These are phyloP conservation scores for Grifola frondosa DNA, from an alignment of 1,284 basidiomycete species.

Conservation along the genomic window DNA sequence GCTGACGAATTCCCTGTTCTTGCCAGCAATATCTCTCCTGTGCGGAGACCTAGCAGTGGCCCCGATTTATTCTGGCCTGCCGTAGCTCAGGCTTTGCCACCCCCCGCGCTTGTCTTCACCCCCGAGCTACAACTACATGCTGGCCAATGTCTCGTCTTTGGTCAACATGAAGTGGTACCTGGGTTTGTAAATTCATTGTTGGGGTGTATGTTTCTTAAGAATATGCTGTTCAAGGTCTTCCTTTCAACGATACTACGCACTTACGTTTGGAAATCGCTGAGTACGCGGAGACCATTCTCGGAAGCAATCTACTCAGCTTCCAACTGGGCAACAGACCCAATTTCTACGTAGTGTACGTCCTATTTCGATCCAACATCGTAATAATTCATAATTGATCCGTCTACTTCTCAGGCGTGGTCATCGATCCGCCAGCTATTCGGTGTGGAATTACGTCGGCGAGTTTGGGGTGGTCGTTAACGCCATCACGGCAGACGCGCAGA, in stretches of 20 bases:
- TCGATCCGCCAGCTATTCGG: conserved; percentile 39
- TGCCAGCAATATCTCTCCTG: too few relatives aligned
- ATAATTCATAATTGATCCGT: background rate
- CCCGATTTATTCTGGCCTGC: too few relatives aligned
- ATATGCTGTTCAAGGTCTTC: conserved; percentile 35
- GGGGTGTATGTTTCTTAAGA: background rate
- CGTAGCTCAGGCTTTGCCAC: too few relatives aligned
- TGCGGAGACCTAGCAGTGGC: too few relatives aligned
- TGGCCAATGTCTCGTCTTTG: conserved; percentile 41
- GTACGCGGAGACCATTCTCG: conserved; percentile 50
- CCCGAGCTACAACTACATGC: conserved; percentile 43
- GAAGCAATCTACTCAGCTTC: conserved; percentile 56
- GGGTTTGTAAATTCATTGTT: conserved; percentile 23
- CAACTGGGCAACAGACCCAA: conserved; percentile 75
- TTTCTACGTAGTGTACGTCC: conserved; percentile 43
- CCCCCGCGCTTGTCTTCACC: conserved; percentile 45
- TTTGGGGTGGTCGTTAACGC: conserved; percentile 44
- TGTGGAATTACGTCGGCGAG: conserved; percentile 48
- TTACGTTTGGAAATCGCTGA: conserved; percentile 55
- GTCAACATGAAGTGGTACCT: conserved; percentile 44
- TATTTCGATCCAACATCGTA: background rate
- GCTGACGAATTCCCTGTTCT: too few relatives aligned
- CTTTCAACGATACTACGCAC: conserved; percentile 52
- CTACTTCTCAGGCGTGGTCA: conserved; percentile 29
- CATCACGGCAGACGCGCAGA: conserved; percentile 37